A percentile compares a stretch with the other conserved stretches of the same genome.
Conservation (phyloP, 2,329 filamentous ascomycete genomes). For the Cercospora berteroae region DNA sequence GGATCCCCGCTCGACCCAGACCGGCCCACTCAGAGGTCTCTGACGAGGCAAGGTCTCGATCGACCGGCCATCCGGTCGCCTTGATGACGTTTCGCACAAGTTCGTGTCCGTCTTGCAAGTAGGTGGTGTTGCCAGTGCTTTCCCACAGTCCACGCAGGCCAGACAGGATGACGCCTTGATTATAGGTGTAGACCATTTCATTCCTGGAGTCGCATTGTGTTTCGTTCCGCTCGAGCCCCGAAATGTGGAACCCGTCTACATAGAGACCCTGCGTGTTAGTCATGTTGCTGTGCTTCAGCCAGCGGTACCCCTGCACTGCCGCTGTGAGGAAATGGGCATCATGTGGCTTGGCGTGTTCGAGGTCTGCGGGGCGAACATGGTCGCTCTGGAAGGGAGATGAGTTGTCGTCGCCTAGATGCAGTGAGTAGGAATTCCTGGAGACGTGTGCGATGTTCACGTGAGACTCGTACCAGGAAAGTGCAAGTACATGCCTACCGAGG, state of each 20-base stretch:
- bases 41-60: slow-evolving; percentile 36
- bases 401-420: slow-evolving; percentile 58
- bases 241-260: slow-evolving; percentile 85
- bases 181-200: slow-evolving; percentile 91
- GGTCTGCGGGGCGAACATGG: slow-evolving; percentile 22
- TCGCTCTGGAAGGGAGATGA: slow-evolving; percentile 61
- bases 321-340: slow-evolving; percentile 58
- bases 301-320: slow-evolving; percentile 75
- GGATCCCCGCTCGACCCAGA: slow-evolving; percentile 19
- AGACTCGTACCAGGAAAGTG: slow-evolving; percentile 66
- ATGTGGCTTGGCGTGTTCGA: slow-evolving; percentile 46
- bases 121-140: slow-evolving; percentile 67
- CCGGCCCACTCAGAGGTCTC: slow-evolving; percentile 60
- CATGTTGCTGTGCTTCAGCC: slow-evolving; percentile 78
- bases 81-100: slow-evolving; percentile 70
- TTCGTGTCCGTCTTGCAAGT: slow-evolving; percentile 75
- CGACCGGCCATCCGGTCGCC: slow-evolving; percentile 71
- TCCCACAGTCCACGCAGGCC: slow-evolving; percentile 78
- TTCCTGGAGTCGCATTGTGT: slow-evolving; percentile 70
- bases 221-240: slow-evolving; percentile 55
- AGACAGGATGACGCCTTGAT: slow-evolving; percentile 85
- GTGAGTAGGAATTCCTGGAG: neutral
- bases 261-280: slow-evolving; percentile 70
- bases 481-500: slow-evolving; percentile 84
- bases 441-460: neutral